Percentiles rank a stretch among this genome's conserved stretches.
Evolutionary conservation across 2,329 filamentous ascomycete genomes (phyloP).

Genomic region (Madurella fahalii): DNA sequence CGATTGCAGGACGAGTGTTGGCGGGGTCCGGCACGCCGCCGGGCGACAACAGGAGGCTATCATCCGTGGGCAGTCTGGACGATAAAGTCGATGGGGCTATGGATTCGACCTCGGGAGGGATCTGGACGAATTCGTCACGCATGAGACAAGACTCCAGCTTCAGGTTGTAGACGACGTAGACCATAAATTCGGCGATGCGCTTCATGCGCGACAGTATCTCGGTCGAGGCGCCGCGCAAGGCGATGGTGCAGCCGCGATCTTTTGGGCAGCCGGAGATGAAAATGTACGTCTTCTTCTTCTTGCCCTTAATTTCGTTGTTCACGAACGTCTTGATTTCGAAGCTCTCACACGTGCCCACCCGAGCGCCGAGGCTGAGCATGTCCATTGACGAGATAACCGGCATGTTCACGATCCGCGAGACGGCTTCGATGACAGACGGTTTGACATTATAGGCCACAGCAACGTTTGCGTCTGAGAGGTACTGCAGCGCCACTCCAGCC

Average conservation of each 20-base stretch:
- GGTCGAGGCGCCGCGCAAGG: slow-evolving; percentile 75
- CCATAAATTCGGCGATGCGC: slow-evolving; percentile 95
- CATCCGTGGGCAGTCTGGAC: slow-evolving; percentile 32
- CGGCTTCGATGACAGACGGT: slow-evolving; percentile 88
- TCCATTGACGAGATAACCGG: slow-evolving; percentile 93
- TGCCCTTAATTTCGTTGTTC: slow-evolving; percentile 65
- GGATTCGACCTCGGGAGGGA: slow-evolving; percentile 60
- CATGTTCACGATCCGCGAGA: slow-evolving; percentile 86
- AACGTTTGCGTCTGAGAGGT: slow-evolving; percentile 82
- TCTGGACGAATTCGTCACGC: slow-evolving; percentile 84
- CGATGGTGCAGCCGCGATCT: slow-evolving; percentile 91
- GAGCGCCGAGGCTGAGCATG: slow-evolving; percentile 74
- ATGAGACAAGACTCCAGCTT: slow-evolving; percentile 93
- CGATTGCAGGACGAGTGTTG: slow-evolving; percentile 16
- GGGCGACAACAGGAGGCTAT: slow-evolving; percentile 36
- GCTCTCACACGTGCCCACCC: slow-evolving; percentile 73
- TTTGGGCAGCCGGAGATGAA: slow-evolving; percentile 88
- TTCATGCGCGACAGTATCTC: slow-evolving; percentile 74
- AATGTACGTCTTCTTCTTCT: slow-evolving; percentile 94
- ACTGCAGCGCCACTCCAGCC: slow-evolving; percentile 83
- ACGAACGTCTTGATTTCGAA: slow-evolving; percentile 97
- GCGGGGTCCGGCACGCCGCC: slow-evolving; percentile 23
- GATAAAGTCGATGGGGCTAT: slow-evolving; percentile 35
- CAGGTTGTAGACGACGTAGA: slow-evolving; percentile 96
- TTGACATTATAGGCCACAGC: slow-evolving; percentile 97